Conservation (phyloP, 805 yeast genomes). For the Candida suzukii region DNA sequence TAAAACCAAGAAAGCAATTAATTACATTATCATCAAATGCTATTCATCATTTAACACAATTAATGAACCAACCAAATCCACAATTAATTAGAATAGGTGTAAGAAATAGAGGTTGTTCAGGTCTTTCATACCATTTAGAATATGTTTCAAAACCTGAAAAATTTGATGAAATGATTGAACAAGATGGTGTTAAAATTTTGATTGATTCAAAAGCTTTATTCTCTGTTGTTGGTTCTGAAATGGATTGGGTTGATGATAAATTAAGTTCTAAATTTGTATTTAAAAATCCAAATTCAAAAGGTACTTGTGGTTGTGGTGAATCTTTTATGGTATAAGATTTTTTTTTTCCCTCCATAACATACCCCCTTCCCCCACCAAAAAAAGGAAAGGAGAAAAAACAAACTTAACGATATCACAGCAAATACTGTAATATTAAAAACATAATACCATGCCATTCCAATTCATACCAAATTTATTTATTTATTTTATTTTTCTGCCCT, state of each 20-base stretch:
- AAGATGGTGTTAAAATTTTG: conserved; percentile 87
- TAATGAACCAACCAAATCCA: conserved; percentile 79
- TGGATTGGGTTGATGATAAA: conserved; percentile 98
- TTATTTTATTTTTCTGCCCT: too few relatives aligned
- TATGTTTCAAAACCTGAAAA: conserved; percentile 89
- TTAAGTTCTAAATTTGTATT: conserved; percentile 84
- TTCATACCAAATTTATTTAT: background rate
- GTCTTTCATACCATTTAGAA: conserved; percentile 84
- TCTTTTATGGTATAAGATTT: conserved; percentile 82
- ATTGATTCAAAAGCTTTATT: conserved; percentile 95
- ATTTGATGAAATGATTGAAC: conserved; percentile 89
- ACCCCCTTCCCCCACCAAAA: too few relatives aligned
- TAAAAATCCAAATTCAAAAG: conserved; percentile 93
- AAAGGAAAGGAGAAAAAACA: too few relatives aligned
- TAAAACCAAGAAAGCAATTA: conserved; percentile 86
- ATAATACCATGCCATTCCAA: too few relatives aligned
- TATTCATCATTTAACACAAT: conserved; percentile 54
- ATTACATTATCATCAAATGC: conserved; percentile 78
- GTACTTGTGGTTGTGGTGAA: conserved; percentile 98
- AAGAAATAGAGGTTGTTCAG: conserved; percentile 95
- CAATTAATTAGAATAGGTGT: conserved; percentile 89
- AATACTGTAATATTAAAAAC: too few relatives aligned
- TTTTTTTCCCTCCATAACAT: background rate
- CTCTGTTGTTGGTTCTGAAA: conserved; percentile 92
- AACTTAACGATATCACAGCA: too few relatives aligned